A percentile compares a stretch with the other conserved stretches of the same genome.
Conservation (phyloP, 1,139 yeast genomes). For the Diutina pseudorugosa region DNA sequence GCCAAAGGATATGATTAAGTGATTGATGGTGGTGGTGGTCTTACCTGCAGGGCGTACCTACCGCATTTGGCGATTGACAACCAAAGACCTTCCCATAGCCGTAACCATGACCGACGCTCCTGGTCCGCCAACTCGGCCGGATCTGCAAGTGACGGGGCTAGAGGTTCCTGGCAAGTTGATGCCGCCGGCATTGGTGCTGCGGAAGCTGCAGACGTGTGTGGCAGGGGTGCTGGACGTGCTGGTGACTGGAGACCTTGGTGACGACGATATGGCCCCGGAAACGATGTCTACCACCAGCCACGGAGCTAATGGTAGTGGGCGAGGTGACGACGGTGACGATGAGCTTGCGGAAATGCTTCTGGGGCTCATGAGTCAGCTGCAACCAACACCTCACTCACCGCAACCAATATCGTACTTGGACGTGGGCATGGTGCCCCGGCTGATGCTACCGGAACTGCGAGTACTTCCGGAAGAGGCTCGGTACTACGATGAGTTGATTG, state of each 20-base stretch:
- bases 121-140: not conserved
- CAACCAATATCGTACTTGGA: not conserved
- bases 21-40: too few relatives aligned
- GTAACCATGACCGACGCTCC: not conserved
- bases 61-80: not conserved
- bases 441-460: not conserved
- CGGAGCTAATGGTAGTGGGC: not conserved
- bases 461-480: not conserved
- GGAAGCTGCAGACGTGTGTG: not conserved
- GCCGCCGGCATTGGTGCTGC: not conserved
- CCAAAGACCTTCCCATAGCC: not conserved
- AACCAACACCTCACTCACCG: not conserved
- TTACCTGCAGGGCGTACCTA: not conserved
- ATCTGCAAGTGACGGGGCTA: not conserved
- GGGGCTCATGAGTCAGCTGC: conserved; percentile 1
- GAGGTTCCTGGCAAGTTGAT: not conserved
- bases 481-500: not conserved
- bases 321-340: not conserved
- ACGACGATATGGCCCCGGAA: not conserved
- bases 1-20: too few relatives aligned
- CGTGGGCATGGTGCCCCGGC: not conserved
- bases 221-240: conserved; percentile 1
- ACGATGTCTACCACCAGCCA: not conserved
- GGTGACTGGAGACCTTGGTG: not conserved
- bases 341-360: conserved; percentile 2